Evolutionary conservation across 2,329 filamentous ascomycete species (phyloP).

Genomic region (Coccinonectria pachysandricola): DNA sequence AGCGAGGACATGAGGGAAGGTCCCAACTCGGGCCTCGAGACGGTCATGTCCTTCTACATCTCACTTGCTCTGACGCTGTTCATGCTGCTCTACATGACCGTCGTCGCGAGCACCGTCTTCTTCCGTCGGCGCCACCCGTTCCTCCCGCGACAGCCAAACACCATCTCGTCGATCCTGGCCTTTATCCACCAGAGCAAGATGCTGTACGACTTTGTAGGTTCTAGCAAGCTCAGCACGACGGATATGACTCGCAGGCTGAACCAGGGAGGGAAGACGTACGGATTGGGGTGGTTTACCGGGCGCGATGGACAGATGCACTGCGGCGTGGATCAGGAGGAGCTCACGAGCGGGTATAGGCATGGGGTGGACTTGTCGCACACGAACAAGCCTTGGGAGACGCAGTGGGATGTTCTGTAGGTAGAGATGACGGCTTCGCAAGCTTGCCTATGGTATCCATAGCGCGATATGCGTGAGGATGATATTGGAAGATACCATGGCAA

Average conservation of each 20-base stretch:
- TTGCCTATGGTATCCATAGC: too few relatives aligned
- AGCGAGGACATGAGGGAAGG: conserved; percentile 10
- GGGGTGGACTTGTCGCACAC: conserved; percentile 40
- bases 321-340: conserved; percentile 67
- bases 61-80: conserved; percentile 50
- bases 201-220: conserved; percentile 65
- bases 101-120: conserved; percentile 51
- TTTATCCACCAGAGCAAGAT: conserved; percentile 76
- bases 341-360: conserved; percentile 55
- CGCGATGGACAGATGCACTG: conserved; percentile 65
- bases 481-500: too few relatives aligned
- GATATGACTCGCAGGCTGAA: conserved; percentile 54
- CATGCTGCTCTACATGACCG: conserved; percentile 56
- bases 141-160: conserved; percentile 67
- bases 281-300: conserved; percentile 66
- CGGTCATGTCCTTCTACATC: conserved; percentile 52
- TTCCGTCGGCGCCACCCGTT: conserved; percentile 56
- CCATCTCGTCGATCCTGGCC: conserved; percentile 64
- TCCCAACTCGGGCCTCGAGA: conserved; percentile 48
- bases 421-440: too few relatives aligned
- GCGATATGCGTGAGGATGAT: too few relatives aligned
- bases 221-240: conserved; percentile 48
- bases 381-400: conserved; percentile 41
- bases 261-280: conserved; percentile 54
- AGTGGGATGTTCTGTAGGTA: too few relatives aligned